Evolutionary conservation across 305 asterid genomes (phyloP).

Genomic region (Solanum chacoense): DNA sequence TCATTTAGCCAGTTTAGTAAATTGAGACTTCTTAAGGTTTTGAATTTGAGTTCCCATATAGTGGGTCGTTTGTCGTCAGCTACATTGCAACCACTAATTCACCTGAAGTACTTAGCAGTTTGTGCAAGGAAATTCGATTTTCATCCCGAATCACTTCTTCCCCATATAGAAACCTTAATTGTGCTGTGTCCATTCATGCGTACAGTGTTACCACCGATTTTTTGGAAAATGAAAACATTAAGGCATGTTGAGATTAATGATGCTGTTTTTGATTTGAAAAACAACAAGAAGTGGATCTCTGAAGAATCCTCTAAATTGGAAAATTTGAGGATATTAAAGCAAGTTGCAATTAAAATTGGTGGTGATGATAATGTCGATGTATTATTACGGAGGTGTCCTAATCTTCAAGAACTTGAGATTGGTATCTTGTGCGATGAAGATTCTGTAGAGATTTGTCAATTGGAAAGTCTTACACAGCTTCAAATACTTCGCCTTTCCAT

Average conservation of each 20-base stretch:
- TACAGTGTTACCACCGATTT: not conserved
- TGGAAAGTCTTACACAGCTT: not conserved
- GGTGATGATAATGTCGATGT: not conserved
- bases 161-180: too few relatives aligned
- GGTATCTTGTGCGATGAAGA: not conserved
- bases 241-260: not conserved
- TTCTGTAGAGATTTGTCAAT: not conserved
- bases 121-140: not conserved
- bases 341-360: not conserved
- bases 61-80: not conserved
- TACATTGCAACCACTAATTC: not conserved
- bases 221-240: not conserved
- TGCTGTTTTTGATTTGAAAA: too few relatives aligned
- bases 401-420: not conserved
- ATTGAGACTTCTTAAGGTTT: not conserved
- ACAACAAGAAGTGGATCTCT: not conserved
- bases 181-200: too few relatives aligned
- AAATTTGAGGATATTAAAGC: not conserved
- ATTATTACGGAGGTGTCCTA: not conserved
- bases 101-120: not conserved
- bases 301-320: not conserved
- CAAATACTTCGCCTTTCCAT: not conserved
- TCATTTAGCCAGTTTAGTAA: not conserved
- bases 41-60: not conserved
- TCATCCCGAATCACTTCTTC: too few relatives aligned